Base-by-base conservation (phyloP, 345 rosid genomes). In the Pistacia integerrima region DNA sequence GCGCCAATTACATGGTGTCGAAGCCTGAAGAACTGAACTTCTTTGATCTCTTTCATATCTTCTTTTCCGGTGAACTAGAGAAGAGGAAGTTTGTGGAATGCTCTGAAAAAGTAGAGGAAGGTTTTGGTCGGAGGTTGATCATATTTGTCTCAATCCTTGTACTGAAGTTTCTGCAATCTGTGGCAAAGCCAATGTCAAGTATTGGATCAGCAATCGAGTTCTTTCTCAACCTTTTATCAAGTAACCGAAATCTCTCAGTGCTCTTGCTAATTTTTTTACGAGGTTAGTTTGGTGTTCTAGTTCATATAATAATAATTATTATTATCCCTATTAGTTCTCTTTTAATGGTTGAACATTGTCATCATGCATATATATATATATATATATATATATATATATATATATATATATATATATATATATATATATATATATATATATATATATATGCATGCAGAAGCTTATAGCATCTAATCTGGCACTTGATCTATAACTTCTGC, bases 1-100 rank as follows among this genome's bases (percentile, higher is more conserved):
- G 82, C 10, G 77, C 76, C 84, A 83, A 78, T 61, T 78, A 87
- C 66, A 76, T 92, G 83, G 82, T 88, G 11, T 59, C 90, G 68
- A 86, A 85, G 68, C 92, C 91, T 5, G 89, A 90, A 58, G 76
- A 92, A 22, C 79, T 89, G 28, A 57, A 63, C 7, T 76, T 88
- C 9, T 17, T 76, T 1, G 92, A 90, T 74, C 87, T 89, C 52
- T 55, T 90, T 59, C 74, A 14, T 51, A 13, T 91, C 2, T 63
- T 93, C 28, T 83, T 88, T 69, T 86, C 85, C 17, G 46, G 82
- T 1, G 73, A 88, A 74, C 64, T 90, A 8, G 76, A 75, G 49
- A 82, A 80, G 4, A 87, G 85, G 9, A 77, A 81, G 17, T 87
- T 84, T 48, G 83, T 90, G 4, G 87, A 90, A 8, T 78, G 85